phyloP scores from a whole-genome alignment of 768 basidiomycete species.

The Collybia sp. region DNA sequence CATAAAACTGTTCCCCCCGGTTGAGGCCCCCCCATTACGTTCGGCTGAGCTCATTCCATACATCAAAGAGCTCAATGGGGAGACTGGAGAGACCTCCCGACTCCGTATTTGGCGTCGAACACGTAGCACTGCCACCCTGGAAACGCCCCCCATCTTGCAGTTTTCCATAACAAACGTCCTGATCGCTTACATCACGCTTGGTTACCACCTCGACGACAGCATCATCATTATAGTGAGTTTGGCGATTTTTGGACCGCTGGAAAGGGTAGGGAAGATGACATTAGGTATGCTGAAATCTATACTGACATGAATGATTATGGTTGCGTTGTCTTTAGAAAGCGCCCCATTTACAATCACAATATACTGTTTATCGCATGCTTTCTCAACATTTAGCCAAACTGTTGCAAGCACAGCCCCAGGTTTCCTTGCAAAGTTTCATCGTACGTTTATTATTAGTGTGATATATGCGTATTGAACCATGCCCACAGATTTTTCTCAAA shows the following conservation, averaged over 20 bases:
- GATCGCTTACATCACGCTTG: slow-evolving; percentile 56
- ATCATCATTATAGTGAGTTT: slow-evolving; percentile 51
- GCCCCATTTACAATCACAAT: slow-evolving; percentile 68
- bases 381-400: slow-evolving; percentile 64
- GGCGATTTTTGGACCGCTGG: slow-evolving; percentile 69
- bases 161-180: slow-evolving; percentile 63
- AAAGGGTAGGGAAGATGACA: slow-evolving; percentile 40
- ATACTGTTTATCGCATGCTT: slow-evolving; percentile 55
- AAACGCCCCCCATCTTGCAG: slow-evolving; percentile 42
- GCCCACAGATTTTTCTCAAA: slow-evolving; percentile 40
- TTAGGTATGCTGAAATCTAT: neutral
- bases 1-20: slow-evolving; percentile 36
- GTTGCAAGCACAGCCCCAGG: slow-evolving; percentile 48
- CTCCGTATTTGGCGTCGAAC: slow-evolving; percentile 53
- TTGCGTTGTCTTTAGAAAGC: slow-evolving; percentile 42
- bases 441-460: slow-evolving; percentile 22
- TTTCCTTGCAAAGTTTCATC: slow-evolving; percentile 49
- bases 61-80: slow-evolving; percentile 53
- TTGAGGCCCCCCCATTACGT: slow-evolving; percentile 31
- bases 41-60: slow-evolving; percentile 45
- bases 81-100: slow-evolving; percentile 26
- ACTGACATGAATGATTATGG: neutral
- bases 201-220: slow-evolving; percentile 30
- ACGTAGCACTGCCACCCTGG: slow-evolving; percentile 12
- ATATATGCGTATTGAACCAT: slow-evolving; percentile 6